Base-by-base conservation (phyloP, 805 yeast genomes). In the Ogataea polymorpha region DNA sequence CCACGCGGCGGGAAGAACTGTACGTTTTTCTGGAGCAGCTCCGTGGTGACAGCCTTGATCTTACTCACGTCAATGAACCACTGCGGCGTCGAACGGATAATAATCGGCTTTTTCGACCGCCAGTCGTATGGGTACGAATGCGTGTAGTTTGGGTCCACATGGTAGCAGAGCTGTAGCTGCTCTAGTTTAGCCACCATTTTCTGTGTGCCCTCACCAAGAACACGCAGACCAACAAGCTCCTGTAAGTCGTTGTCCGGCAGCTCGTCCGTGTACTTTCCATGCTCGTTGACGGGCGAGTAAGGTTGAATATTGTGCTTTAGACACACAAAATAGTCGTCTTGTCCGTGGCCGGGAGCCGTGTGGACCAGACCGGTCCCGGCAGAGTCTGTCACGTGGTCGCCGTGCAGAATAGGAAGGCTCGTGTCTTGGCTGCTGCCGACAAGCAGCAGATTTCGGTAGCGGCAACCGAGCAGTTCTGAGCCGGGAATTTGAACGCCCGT, bases 81-180 rank as follows among this genome's bases (percentile, higher is more conserved):
- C 63, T 93, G 99, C 1, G 96, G 93, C 0, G 99, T 93, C 0
- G 98, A 81, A 45, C 98, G 72, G 44, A 93, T 87, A 36, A 93
- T 81, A n/a, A 93, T 89, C 0, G 99, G 99, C 31, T 83, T 84
- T 58, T 90, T 90, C 2, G 96, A 86, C 53, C 99, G 76, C 99
- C 99, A 93, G 60, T 93, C 99, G 57, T 87, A 89, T 0, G 99
- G 98, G 54, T 91, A 91, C 2, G 91, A 86, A 63, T 93, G 99
- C 9, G 60, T 64, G 56, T 82, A 82, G 25, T 70, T 65, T 26
- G 66, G 63, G 41, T 80, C 69, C 2, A 71, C 49, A n/a, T 70
- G 56, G 45, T 70, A 71, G 2, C 82, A 50, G 73, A 82, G 74
- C 1, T 64, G 61, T 2, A 62, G 44, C 0, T 63, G 62, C 2